A percentile compares a stretch with the other conserved stretches of the same genome.
Conservation (phyloP, 2,329 filamentous ascomycete species). For the Ceratocystis lukuohia region DNA sequence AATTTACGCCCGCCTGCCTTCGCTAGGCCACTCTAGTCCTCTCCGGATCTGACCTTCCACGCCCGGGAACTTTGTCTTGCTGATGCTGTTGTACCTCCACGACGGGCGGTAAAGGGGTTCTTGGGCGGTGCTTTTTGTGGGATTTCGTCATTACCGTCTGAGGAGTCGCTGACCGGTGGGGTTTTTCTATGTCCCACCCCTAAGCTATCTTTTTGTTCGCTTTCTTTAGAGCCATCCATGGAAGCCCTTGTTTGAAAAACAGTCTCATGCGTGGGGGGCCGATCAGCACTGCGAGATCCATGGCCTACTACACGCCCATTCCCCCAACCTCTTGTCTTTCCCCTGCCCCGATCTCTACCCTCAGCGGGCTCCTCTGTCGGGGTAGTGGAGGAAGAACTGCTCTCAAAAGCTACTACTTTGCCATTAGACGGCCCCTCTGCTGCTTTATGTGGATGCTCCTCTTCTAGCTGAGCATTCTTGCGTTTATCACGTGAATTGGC, state of each 20-base stretch:
- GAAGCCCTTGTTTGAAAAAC: background rate
- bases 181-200: background rate
- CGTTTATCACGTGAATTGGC: background rate
- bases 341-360: background rate
- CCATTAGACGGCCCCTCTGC: background rate
- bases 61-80: too few relatives aligned
- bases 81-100: background rate
- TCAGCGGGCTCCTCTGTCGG: background rate
- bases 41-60: background rate
- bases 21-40: background rate
- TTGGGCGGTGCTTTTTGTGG: background rate
- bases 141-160: background rate
- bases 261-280: background rate
- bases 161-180: background rate
- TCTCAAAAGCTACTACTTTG: background rate
- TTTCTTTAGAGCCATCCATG: background rate
- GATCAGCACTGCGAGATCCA: background rate
- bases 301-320: background rate
- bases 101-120: background rate
- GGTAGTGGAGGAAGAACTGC: background rate
- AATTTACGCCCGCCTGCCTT: background rate
- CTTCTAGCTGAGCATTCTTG: background rate
- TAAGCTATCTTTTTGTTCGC: background rate
- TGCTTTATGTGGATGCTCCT: background rate
- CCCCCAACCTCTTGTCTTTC: background rate